Evolutionary conservation across 176 grass and related monocot genomes (phyloP).

Genomic region (Hyparrhenia diplandra): DNA sequence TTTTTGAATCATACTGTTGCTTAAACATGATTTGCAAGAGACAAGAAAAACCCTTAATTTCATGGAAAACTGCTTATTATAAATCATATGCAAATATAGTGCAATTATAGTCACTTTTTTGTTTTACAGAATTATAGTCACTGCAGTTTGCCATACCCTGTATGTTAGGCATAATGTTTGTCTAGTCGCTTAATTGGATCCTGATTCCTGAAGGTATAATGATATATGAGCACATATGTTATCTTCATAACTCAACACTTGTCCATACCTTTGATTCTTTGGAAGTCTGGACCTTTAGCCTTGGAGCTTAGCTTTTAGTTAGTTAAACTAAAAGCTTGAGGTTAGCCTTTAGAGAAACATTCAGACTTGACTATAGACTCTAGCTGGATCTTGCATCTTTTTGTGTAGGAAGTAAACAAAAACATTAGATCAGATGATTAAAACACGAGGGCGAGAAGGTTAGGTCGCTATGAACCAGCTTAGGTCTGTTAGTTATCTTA

Average conservation of each 20-base stretch:
- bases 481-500: conserved; percentile 37
- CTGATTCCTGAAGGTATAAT: conserved; percentile 35
- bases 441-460: conserved; percentile 22
- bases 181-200: conserved; percentile 26
- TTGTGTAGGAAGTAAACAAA: conserved; percentile 32
- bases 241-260: conserved; percentile 26
- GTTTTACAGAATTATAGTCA: neutral
- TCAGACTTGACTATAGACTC: conserved; percentile 24
- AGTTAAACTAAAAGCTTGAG: conserved; percentile 33
- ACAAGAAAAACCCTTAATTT: neutral
- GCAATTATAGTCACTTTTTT: neutral
- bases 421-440: conserved; percentile 63
- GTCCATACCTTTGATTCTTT: neutral
- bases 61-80: neutral
- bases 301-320: conserved; percentile 65
- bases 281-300: conserved; percentile 25
- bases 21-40: conserved; percentile 21
- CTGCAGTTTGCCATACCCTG: neutral
- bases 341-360: conserved; percentile 42
- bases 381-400: conserved; percentile 35
- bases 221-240: conserved; percentile 28
- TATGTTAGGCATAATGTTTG: neutral
- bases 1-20: conserved; percentile 1
- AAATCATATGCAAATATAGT: conserved; percentile 6
- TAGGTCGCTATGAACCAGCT: conserved; percentile 15